phyloP scores from a whole-genome alignment of 176 grass and related monocot genomes.

The Dendrocalamus sinicus region DNA sequence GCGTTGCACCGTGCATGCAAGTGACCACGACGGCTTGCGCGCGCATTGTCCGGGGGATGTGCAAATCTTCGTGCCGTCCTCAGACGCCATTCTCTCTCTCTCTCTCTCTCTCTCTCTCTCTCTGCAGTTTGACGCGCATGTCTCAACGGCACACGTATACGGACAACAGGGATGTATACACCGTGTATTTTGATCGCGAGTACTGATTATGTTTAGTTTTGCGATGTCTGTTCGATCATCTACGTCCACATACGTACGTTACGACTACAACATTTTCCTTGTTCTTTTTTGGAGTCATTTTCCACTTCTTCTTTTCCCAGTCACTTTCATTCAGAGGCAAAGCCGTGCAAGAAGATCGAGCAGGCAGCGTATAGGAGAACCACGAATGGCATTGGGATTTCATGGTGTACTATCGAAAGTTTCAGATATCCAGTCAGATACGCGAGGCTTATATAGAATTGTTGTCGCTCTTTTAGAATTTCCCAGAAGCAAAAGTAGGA shows the following conservation, averaged over 20 bases:
- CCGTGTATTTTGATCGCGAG: neutral
- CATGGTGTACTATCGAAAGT: neutral
- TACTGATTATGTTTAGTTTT: neutral
- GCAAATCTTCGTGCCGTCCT: neutral
- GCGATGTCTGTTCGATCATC: constrained; percentile 1
- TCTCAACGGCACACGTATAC: neutral
- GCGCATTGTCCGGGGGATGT: no score
- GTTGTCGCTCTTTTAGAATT: neutral
- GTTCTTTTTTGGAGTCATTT: neutral
- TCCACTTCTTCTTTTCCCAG: neutral
- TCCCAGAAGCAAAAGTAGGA: neutral
- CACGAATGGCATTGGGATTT: neutral
- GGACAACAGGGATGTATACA: neutral
- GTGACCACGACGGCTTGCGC: no score
- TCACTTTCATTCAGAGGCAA: neutral
- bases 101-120: neutral
- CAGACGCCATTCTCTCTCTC: neutral
- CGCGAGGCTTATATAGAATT: no score
- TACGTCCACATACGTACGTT: neutral
- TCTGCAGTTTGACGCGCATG: neutral
- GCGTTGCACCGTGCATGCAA: no score
- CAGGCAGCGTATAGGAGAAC: neutral
- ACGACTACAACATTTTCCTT: neutral
- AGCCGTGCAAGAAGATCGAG: neutral
- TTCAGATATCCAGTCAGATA: neutral